These are phyloP conservation scores for Raphanus sativus DNA, from an alignment of 345 rosid genomes.

Conservation along the genomic window DNA sequence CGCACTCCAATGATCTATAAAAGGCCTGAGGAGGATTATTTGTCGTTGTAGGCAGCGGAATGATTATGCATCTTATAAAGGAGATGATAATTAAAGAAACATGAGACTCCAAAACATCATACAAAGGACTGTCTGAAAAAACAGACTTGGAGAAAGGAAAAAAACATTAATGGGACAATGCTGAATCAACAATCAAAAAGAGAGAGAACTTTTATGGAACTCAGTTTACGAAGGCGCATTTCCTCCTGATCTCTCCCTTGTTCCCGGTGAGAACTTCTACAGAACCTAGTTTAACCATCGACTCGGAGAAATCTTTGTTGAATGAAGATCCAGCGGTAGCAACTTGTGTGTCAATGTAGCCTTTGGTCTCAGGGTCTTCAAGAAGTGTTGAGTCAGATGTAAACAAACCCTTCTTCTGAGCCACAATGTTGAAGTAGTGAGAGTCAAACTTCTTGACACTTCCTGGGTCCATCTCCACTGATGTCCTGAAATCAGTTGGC, in stretches of 20 bases:
- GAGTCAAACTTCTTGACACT: constrained; percentile 54
- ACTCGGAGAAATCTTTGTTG: constrained; percentile 48
- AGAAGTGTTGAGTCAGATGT: constrained; percentile 66
- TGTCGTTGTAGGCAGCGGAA: background rate
- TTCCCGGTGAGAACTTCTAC: constrained; percentile 48
- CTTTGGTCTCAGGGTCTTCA: constrained; percentile 41
- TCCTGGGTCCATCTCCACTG: constrained; percentile 63
- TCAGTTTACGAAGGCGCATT: constrained; percentile 40
- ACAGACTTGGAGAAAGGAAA: constrained; percentile 6
- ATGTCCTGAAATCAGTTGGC: constrained; percentile 38
- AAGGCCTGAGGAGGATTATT: background rate
- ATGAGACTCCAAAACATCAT: constrained; percentile 14
- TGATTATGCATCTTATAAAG: background rate
- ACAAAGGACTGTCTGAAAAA: constrained; percentile 11
- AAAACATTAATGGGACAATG: background rate
- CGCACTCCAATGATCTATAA: constrained; percentile 32
- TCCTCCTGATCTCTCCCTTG: constrained; percentile 56
- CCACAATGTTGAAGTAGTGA: constrained; percentile 47
- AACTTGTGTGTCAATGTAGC: constrained; percentile 41
- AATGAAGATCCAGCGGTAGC: constrained; percentile 38
- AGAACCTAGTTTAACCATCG: constrained; percentile 63
- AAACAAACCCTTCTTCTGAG: constrained; percentile 55
- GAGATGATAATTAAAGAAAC: background rate
- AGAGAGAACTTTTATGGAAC: background rate
- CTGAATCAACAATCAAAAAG: background rate